Base-by-base conservation (phyloP, 108 stramenopile species). In the Nitzschia palea region DNA sequence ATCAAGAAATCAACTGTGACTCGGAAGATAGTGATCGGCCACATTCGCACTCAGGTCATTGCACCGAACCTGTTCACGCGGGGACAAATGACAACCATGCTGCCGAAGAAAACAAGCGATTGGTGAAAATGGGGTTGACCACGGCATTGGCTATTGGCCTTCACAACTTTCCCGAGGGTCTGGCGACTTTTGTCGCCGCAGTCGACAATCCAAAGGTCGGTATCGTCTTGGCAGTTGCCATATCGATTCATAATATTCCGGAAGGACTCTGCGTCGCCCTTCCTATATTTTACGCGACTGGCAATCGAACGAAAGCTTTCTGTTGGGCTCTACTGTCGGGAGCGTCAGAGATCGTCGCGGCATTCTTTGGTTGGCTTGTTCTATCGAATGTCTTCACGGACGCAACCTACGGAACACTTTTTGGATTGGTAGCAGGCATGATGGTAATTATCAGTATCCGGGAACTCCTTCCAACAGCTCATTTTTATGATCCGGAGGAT, bases 381-480 rank as follows among this genome's bases (percentile, higher is more conserved):
- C 62, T 97, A 52, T 70, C 79, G 10, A 76, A 75, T 59, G 36
- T 57, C 9, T 80, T 94, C 52, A 62, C 67, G 20, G 74, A 87
- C 36, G 34, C 45, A 2, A 57, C 82, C 15, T 95, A 88, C 71
- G 94, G 71, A 18, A 43, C 87, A 14, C 61, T 96, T 26, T 96
- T 96, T 80, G 94, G 90, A 17, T 14, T 92, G 42, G 93, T 95
- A 4, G 81, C 82, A 1, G 96, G 96, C 30, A 96, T 96, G 92
- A 94, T 96, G 93, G 78, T 94, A 8, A 74, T 82, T 26, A 97
- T 98, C 68, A 78, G 86, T 45, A 51, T 91, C 25, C 81, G 86
- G 31, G 97, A 98, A 76, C 77, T 98, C 25, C 51, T 98, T 5
- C 98, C 97, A 14, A 97, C 97, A 1, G 96, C 98, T 27, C 90